These are phyloP conservation scores for Verticillium klebahnii DNA, from an alignment of 2,329 filamentous ascomycete genomes.

Conservation along the genomic window DNA sequence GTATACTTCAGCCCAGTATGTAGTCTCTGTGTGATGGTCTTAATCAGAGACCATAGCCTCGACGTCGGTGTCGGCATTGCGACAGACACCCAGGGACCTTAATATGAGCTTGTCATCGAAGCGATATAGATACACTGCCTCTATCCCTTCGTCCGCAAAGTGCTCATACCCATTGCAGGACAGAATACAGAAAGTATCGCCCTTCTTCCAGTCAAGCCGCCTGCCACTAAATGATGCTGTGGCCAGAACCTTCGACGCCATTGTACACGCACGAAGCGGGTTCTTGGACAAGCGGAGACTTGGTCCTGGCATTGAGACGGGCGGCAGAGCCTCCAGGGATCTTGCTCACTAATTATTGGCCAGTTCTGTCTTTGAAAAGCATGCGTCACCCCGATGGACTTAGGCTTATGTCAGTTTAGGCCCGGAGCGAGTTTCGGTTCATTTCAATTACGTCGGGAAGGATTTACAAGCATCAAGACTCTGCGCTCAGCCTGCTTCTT, in stretches of 20 bases:
- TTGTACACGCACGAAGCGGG: conserved; percentile 50
- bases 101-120: conserved; percentile 54
- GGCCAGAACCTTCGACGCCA: conserved; percentile 41
- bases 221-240: conserved; percentile 31
- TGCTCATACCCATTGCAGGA: conserved; percentile 47
- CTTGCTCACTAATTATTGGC: too few species aligned
- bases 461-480: conserved; percentile 32
- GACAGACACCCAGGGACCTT: conserved; percentile 44
- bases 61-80: conserved; percentile 30
- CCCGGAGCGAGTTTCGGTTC: neutral
- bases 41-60: conserved; percentile 29
- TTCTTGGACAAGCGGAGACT: conserved; percentile 36
- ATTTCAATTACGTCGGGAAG: conserved; percentile 16
- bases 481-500: conserved; percentile 30
- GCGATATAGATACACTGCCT: conserved; percentile 43
- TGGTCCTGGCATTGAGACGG: too few species aligned
- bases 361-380: too few species aligned
- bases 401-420: neutral
- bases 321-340: too few species aligned
- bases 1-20: too few species aligned
- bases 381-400: too few species aligned
- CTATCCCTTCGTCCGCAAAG: conserved; percentile 25
- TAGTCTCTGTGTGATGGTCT: neutral
- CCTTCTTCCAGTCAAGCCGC: conserved; percentile 36
- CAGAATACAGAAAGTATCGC: conserved; percentile 52